A percentile compares a stretch with the other conserved stretches of the same genome.
phyloP scores from a whole-genome alignment of 495 filamentous ascomycete species.

The Talaromyces wortmannii region DNA sequence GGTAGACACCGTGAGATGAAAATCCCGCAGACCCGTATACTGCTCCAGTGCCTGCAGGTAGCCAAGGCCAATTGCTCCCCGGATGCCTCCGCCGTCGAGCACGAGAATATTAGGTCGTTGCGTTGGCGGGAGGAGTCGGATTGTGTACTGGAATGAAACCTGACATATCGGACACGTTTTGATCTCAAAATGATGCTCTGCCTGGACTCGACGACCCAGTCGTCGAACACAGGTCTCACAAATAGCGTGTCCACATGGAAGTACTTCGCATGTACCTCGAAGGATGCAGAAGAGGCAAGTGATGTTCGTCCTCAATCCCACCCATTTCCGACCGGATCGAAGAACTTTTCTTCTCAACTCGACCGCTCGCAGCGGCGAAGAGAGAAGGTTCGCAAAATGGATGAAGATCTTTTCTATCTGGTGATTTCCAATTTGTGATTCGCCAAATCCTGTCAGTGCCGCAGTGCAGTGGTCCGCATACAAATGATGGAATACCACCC shows the following conservation, averaged over 20 bases:
- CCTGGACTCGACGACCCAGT: not conserved
- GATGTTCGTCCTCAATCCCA: not conserved
- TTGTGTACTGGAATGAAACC: conserved; percentile 18
- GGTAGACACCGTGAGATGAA: conserved; percentile 47
- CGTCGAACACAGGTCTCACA: conserved; percentile 18
- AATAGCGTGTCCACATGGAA: conserved; percentile 23
- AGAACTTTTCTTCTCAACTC: not conserved
- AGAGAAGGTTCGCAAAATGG: not conserved
- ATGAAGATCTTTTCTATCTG: not conserved
- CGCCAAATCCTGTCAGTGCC: not conserved
- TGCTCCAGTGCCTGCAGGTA: conserved; percentile 35
- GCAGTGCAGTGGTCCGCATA: not conserved
- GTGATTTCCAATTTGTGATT: not conserved
- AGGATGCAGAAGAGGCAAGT: conserved; percentile 20
- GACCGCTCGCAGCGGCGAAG: not conserved
- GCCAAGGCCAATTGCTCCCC: conserved; percentile 41
- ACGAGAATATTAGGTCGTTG: conserved; percentile 46
- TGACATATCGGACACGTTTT: conserved; percentile 25
- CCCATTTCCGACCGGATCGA: not conserved
- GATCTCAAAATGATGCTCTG: conserved; percentile 13
- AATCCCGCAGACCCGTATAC: conserved; percentile 34
- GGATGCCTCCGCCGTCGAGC: conserved; percentile 51
- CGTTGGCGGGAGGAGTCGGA: conserved; percentile 23
- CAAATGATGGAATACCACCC: not conserved
- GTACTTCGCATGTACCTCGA: conserved; percentile 17